Conservation (phyloP, 2,329 filamentous ascomycete genomes). For the Sporothrix sp. region DNA sequence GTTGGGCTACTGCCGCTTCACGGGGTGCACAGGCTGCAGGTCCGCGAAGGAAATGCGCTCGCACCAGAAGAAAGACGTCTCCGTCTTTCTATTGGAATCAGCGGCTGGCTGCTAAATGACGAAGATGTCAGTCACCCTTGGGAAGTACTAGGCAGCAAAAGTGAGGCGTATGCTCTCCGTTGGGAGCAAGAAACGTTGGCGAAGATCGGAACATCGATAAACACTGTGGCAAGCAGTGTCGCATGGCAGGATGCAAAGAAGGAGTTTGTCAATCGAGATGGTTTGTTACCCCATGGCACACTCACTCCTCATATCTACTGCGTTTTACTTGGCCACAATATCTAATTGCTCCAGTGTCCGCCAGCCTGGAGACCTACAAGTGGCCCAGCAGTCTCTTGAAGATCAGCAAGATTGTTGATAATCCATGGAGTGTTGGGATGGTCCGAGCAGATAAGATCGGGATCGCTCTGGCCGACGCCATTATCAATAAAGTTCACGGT, state of each 20-base stretch:
- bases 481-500: conserved; percentile 74
- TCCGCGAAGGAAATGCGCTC: conserved; percentile 41
- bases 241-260: conserved; percentile 66
- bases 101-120: conserved; percentile 67
- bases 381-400: conserved; percentile 58
- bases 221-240: conserved; percentile 64
- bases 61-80: conserved; percentile 55
- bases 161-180: conserved; percentile 71
- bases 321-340: not conserved
- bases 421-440: conserved; percentile 70
- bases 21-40: conserved; percentile 33
- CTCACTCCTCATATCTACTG: not conserved
- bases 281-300: conserved; percentile 30
- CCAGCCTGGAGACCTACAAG: conserved; percentile 9
- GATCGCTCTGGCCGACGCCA: conserved; percentile 64
- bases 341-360: conserved; percentile 7
- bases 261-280: conserved; percentile 36
- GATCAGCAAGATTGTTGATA: conserved; percentile 66
- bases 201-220: conserved; percentile 68
- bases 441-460: conserved; percentile 64
- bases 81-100: conserved; percentile 72
- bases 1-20: conserved; percentile 76
- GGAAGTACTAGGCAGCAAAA: conserved; percentile 60
- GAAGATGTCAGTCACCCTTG: conserved; percentile 69
- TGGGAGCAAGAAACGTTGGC: conserved; percentile 74